Evolutionary conservation across 1,139 yeast genomes (phyloP).

Genomic region (Sugiyamaella novakii): DNA sequence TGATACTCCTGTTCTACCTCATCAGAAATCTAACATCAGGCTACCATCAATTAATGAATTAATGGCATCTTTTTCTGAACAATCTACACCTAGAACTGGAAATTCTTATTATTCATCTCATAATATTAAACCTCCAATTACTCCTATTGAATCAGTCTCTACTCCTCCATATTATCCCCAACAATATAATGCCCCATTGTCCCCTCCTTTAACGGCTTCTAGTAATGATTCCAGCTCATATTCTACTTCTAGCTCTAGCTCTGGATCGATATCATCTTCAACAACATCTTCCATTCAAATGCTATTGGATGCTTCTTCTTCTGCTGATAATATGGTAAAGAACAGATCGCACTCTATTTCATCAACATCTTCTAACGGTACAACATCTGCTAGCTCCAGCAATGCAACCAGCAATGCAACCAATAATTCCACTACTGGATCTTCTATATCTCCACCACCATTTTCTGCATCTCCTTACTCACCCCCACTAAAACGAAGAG

Average conservation of each 20-base stretch:
- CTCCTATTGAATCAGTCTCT: not conserved
- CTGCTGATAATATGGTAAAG: conserved; percentile 1
- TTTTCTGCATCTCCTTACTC: conserved; percentile 22
- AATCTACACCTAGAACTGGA: conserved; percentile 2
- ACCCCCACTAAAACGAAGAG: conserved; percentile 52
- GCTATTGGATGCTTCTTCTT: conserved; percentile 15
- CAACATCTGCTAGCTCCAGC: conserved; percentile 3
- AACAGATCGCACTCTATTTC: conserved; percentile 15
- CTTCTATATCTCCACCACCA: conserved; percentile 13
- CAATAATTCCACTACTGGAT: not conserved
- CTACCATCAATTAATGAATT: conserved; percentile 22
- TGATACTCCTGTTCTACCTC: conserved; percentile 21
- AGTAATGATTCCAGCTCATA: conserved; percentile 1
- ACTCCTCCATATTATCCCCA: not conserved
- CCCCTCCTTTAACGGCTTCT: not conserved
- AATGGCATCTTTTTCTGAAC: conserved; percentile 16
- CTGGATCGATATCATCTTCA: not conserved
- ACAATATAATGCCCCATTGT: not conserved
- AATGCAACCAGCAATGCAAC: not conserved
- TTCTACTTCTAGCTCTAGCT: not conserved
- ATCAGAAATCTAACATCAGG: conserved; percentile 17
- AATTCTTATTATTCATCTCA: not conserved
- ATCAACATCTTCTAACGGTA: conserved; percentile 10
- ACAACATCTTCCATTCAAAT: conserved; percentile 9
- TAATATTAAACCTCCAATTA: not conserved